Base-by-base conservation (phyloP, 495 filamentous ascomycete genomes). In the Cladorrhinum samala region DNA sequence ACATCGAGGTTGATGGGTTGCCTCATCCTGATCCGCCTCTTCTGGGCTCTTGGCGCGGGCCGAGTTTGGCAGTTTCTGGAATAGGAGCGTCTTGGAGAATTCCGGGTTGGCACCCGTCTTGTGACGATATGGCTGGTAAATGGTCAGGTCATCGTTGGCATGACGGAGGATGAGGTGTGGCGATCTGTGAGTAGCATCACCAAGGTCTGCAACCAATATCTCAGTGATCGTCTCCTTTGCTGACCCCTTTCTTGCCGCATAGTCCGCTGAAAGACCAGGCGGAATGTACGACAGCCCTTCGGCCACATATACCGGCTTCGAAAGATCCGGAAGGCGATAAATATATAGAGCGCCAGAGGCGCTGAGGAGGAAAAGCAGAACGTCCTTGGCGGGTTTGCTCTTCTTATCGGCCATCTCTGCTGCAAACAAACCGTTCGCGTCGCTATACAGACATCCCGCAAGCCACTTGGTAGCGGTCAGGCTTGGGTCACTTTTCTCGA, bases 91-190 rank as follows among this genome's bases (percentile, higher is more conserved):
- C 39, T 77, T 64, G 11, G 68, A 65, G 9, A 80, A 68, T 1
- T 61, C 62, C 20, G 52, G 17, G 9, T 53, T 53, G 23, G 66
- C 49, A 55, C 59, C 46, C 25, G 61, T 43, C 49, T 49, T 64
- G 53, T 77, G 64, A 6, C 77, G 73, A 64, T 85, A 90, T 0
- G 91, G 89, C 63, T 88, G 82, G 63, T 97, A 98, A 42, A 96
- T 75, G n/a, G 83, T 83, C 3, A 96, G 67, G 60, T 97, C 91
- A 52, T 95, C 84, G 54, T 80, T 84, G 9, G 77, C 76, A 39
- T 88, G 86, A 24, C 92, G 88, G 39, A 89, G 72, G 63, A 97
- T 82, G 33, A 98, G 73, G 65, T 93, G 88, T 18, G 93, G 89
- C 11, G 78, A 81, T 55, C 76, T 84, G 25, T 75, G 72, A 18